Percentiles rank a stretch among this genome's conserved stretches.
Evolutionary conservation across 345 rosid species (phyloP).

Genomic region (Brassica nigra): DNA sequence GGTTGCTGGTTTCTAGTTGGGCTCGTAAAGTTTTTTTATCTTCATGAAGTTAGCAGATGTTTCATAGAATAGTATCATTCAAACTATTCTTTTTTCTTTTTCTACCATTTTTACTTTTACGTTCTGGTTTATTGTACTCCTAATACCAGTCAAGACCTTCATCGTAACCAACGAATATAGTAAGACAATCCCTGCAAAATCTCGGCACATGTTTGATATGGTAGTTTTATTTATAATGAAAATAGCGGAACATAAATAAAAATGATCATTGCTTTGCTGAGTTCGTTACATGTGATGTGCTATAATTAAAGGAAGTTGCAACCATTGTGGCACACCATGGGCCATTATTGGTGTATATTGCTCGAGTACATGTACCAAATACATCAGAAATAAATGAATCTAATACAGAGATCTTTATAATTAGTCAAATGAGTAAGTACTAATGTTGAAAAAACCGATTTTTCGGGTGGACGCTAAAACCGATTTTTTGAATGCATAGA

Average conservation of each 20-base stretch:
- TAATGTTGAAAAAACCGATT: too few relatives aligned
- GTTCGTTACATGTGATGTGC: conserved; percentile 36
- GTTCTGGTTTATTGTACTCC: too few relatives aligned
- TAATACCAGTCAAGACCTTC: too few relatives aligned
- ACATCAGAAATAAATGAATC: background rate
- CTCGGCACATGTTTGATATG: conserved; percentile 28
- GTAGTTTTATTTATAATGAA: background rate
- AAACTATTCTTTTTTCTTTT: too few relatives aligned
- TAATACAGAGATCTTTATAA: background rate
- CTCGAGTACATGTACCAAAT: conserved; percentile 4
- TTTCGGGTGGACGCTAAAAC: too few relatives aligned
- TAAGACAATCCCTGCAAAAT: conserved; percentile 22
- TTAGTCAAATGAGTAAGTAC: background rate
- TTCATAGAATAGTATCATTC: too few relatives aligned
- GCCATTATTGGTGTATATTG: conserved; percentile 14
- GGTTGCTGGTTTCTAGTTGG: too few relatives aligned
- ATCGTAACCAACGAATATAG: background rate
- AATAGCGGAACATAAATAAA: background rate
- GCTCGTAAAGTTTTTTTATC: too few relatives aligned
- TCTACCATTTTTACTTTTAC: too few relatives aligned
- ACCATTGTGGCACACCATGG: conserved; percentile 25
- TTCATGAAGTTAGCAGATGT: too few relatives aligned
- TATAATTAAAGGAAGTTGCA: conserved; percentile 17
- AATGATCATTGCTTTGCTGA: conserved; percentile 7
- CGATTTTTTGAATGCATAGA: too few relatives aligned